Conservation (phyloP, 768 basidiomycete genomes). For the Tremella yokohamensis region DNA sequence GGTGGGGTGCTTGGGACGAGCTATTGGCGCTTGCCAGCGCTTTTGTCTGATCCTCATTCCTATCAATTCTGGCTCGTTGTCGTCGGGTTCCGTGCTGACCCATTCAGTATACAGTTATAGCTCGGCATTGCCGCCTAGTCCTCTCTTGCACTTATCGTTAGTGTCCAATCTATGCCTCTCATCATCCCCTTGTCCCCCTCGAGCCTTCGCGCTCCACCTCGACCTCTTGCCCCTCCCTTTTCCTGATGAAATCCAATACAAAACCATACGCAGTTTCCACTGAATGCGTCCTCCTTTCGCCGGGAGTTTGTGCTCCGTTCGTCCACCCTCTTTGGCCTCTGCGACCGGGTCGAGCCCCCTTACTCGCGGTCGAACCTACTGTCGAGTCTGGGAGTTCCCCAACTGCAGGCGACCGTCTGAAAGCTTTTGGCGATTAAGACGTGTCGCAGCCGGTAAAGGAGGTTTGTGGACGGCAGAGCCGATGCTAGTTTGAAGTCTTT, state of each 20-base stretch:
- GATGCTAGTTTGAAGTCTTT: constrained; percentile 50
- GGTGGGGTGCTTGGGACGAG: constrained; percentile 21
- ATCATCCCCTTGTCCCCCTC: constrained; percentile 2
- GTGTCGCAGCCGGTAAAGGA: constrained; percentile 29
- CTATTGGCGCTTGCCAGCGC: constrained; percentile 52
- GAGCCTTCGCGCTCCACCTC: not conserved
- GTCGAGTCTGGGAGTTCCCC: constrained; percentile 32
- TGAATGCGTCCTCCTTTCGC: constrained; percentile 51
- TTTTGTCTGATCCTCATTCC: constrained; percentile 50
- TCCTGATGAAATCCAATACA: constrained; percentile 48
- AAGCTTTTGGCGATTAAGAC: constrained; percentile 18
- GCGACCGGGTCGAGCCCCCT: constrained; percentile 31
- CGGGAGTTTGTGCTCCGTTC: constrained; percentile 40
- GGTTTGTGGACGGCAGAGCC: constrained; percentile 25
- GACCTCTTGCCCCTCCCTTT: constrained; percentile 7
- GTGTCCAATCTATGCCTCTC: constrained; percentile 5
- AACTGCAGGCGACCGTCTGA: constrained; percentile 21
- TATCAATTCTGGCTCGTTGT: too few species aligned
- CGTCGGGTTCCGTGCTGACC: too few species aligned
- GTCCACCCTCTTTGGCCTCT: constrained; percentile 19
- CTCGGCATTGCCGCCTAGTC: not conserved
- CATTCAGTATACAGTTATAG: too few species aligned
- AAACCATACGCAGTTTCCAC: constrained; percentile 54
- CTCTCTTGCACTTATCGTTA: constrained; percentile 11
- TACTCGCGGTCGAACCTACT: constrained; percentile 44